Percentiles rank a stretch among this genome's conserved stretches.
These are phyloP conservation scores for Chytridium lagenaria DNA, from an alignment of 371 early-diverging fungal species.

Conservation along the genomic window DNA sequence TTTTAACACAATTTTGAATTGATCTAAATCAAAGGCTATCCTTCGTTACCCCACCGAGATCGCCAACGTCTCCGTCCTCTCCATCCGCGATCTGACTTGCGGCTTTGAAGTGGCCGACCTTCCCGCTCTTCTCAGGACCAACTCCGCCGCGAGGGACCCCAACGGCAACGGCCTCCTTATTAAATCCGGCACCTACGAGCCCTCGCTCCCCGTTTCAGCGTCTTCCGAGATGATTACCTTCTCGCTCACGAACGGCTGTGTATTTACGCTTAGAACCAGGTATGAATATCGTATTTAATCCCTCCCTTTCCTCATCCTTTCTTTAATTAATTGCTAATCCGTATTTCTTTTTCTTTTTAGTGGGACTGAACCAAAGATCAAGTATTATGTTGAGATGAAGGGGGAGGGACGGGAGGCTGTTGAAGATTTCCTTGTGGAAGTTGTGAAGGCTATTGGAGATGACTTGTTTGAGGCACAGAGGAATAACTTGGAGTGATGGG, in stretches of 20 bases:
- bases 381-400: constrained; percentile 88
- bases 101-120: constrained; percentile 81
- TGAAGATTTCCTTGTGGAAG: constrained; percentile 27
- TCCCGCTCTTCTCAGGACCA: constrained; percentile 1
- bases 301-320: not conserved
- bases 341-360: constrained; percentile 35
- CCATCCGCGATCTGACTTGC: constrained; percentile 86
- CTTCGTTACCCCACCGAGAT: constrained; percentile 74
- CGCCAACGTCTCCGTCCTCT: constrained; percentile 70
- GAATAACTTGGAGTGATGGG: no score
- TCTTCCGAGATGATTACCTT: constrained; percentile 94
- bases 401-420: constrained; percentile 45
- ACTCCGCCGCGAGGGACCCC: not conserved
- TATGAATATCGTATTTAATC: not conserved
- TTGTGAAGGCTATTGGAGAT: constrained; percentile 34
- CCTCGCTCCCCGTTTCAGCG: constrained; percentile 77
- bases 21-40: constrained; percentile 14
- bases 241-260: constrained; percentile 41
- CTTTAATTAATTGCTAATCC: not conserved
- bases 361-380: constrained; percentile 97
- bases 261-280: constrained; percentile 41
- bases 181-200: constrained; percentile 56
- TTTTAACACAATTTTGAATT: no score
- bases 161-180: not conserved
- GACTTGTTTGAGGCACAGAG: constrained; percentile 24